Evolutionary conservation across 257 asterid species (phyloP).

Genomic region (Craterostigma plantagineum): DNA sequence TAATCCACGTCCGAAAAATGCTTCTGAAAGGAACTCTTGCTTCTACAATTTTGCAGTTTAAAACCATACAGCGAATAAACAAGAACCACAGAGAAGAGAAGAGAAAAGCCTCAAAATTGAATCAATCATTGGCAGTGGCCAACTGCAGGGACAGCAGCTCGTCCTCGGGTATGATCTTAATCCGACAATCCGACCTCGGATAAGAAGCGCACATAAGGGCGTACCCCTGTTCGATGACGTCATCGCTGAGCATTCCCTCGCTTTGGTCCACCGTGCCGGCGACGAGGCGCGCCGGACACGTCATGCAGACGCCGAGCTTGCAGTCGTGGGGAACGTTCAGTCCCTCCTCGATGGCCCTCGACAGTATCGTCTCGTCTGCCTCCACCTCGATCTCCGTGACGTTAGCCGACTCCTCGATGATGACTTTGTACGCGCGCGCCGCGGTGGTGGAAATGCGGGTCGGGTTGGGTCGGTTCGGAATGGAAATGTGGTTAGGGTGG

Average conservation of each 20-base stretch:
- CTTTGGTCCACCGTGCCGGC: slow-evolving; percentile 82
- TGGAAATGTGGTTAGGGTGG: no score
- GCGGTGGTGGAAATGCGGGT: slow-evolving; percentile 11
- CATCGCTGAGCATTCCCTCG: slow-evolving; percentile 96
- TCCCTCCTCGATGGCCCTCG: slow-evolving; percentile 51
- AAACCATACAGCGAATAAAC: no score
- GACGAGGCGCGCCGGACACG: slow-evolving; percentile 72
- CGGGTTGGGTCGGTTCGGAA: not conserved
- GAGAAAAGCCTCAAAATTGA: not conserved
- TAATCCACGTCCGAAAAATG: no score
- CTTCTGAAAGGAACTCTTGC: no score
- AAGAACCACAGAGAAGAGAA: not conserved
- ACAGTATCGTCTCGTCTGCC: slow-evolving; percentile 64
- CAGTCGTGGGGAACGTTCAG: slow-evolving; percentile 68
- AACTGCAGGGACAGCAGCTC: slow-evolving; percentile 73
- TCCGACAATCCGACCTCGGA: slow-evolving; percentile 82
- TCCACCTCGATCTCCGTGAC: slow-evolving; percentile 61
- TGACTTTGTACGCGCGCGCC: slow-evolving; percentile 40
- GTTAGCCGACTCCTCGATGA: slow-evolving; percentile 39
- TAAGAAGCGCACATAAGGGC: slow-evolving; percentile 64
- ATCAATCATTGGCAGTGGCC: slow-evolving; percentile 83
- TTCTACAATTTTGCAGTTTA: no score
- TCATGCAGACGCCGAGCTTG: slow-evolving; percentile 98
- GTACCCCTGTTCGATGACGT: slow-evolving; percentile 73
- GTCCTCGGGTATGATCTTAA: slow-evolving; percentile 71